Conservation (phyloP, 495 filamentous ascomycete genomes). For the Geopyxis carbonaria region DNA sequence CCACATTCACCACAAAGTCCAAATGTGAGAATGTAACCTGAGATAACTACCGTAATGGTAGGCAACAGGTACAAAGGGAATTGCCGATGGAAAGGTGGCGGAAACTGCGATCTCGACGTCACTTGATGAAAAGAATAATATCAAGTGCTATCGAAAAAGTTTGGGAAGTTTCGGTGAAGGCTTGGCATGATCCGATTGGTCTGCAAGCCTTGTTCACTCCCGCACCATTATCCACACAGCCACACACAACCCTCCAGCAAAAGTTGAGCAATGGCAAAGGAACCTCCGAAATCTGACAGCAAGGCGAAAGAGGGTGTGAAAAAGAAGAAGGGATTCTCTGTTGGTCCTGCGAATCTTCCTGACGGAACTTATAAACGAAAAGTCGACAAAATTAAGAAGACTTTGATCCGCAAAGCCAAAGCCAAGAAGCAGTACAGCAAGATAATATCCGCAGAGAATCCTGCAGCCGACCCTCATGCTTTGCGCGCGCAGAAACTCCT, state of each 20-base stretch:
- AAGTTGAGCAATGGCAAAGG: conserved; percentile 21
- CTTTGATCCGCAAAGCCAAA: conserved; percentile 84
- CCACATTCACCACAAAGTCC: no score
- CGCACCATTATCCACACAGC: no score
- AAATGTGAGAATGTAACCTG: no score
- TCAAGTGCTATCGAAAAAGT: no score
- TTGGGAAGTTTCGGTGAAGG: no score
- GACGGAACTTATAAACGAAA: conserved; percentile 86
- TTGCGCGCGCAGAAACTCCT: conserved; percentile 19
- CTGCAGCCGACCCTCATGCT: conserved; percentile 12
- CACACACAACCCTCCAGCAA: neutral
- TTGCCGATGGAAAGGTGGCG: no score
- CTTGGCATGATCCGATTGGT: no score
- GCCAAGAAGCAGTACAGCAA: conserved; percentile 87
- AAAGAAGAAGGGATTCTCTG: conserved; percentile 50
- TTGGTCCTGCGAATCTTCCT: conserved; percentile 83
- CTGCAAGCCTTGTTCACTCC: no score
- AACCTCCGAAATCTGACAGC: conserved; percentile 3
- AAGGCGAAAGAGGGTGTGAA: conserved; percentile 25
- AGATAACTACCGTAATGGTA: no score
- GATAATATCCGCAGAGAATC: conserved; percentile 40
- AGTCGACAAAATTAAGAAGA: conserved; percentile 81
- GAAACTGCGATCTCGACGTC: no score
- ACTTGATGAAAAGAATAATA: no score
- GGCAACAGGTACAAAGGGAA: no score